Percentiles rank a stretch among this genome's conserved stretches.
phyloP scores from a whole-genome alignment of 139 green algal species.

The Chlamydomonas urium region DNA sequence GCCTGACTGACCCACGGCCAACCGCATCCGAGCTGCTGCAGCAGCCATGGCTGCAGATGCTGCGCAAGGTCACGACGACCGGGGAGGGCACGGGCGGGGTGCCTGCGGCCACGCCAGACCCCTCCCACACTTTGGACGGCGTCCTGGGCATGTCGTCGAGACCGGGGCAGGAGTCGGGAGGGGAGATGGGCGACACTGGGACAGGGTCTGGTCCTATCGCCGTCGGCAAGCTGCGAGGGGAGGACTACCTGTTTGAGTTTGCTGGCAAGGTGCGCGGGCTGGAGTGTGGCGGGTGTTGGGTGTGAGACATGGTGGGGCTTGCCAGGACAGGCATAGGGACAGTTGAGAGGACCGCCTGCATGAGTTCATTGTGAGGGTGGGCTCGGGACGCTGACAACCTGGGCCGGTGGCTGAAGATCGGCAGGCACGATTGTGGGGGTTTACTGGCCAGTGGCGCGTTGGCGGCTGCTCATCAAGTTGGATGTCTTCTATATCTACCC shows the following conservation, averaged over 20 bases:
- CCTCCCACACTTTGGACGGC: neutral
- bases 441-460: no score
- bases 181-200: no score
- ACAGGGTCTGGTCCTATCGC: constrained; percentile 51
- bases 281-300: neutral
- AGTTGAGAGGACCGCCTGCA: no score
- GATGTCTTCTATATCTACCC: no score
- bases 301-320: no score
- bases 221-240: constrained; percentile 72
- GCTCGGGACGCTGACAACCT: no score
- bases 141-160: neutral
- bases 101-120: neutral
- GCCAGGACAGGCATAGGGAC: no score
- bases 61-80: constrained; percentile 8
- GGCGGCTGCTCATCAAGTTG: no score
- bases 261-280: constrained; percentile 44
- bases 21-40: constrained; percentile 78
- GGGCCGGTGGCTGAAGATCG: no score
- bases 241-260: constrained; percentile 91
- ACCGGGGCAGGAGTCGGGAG: constrained; percentile 3
- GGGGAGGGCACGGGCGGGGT: neutral
- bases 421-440: no score
- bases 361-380: no score
- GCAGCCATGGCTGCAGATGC: constrained; percentile 65
- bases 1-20: constrained; percentile 65